phyloP scores from a whole-genome alignment of 129 eudicot genomes.

The Flaveria bidentis region DNA sequence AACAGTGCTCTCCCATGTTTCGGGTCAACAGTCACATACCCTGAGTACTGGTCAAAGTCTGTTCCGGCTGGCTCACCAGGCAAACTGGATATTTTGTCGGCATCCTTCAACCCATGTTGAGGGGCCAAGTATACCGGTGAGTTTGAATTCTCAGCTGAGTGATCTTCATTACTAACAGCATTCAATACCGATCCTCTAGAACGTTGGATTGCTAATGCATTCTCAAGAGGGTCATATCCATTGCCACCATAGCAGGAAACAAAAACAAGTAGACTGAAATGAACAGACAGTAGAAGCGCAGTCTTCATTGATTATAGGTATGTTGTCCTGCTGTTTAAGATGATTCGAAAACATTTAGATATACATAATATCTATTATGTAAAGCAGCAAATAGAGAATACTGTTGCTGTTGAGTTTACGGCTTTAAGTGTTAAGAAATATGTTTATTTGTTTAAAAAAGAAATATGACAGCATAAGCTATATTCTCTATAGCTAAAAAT shows the following conservation, averaged over 20 bases:
- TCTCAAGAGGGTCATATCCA: slow-evolving; percentile 6
- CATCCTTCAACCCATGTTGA: slow-evolving; percentile 7
- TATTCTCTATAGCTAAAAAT: not conserved
- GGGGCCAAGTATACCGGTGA: not conserved
- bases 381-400: too few relatives aligned
- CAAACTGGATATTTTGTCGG: slow-evolving; percentile 10
- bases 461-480: not conserved
- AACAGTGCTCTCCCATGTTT: slow-evolving; percentile 1
- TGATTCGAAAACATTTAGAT: not conserved
- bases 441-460: not conserved
- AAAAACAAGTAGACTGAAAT: slow-evolving; percentile 2
- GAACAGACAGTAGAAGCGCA: not conserved
- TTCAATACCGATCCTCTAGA: not conserved
- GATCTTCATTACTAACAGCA: not conserved
- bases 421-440: not conserved
- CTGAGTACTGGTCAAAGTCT: slow-evolving; percentile 19
- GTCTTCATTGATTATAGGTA: not conserved
- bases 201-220: not conserved
- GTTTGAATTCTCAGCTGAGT: not conserved
- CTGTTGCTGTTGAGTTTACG: not conserved
- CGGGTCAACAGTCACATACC: slow-evolving; percentile 10
- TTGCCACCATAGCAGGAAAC: not conserved
- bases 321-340: not conserved
- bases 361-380: not conserved
- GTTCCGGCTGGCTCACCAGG: slow-evolving; percentile 12